Conservation (phyloP, 495 filamentous ascomycete genomes). For the Trichocladium antarcticum region DNA sequence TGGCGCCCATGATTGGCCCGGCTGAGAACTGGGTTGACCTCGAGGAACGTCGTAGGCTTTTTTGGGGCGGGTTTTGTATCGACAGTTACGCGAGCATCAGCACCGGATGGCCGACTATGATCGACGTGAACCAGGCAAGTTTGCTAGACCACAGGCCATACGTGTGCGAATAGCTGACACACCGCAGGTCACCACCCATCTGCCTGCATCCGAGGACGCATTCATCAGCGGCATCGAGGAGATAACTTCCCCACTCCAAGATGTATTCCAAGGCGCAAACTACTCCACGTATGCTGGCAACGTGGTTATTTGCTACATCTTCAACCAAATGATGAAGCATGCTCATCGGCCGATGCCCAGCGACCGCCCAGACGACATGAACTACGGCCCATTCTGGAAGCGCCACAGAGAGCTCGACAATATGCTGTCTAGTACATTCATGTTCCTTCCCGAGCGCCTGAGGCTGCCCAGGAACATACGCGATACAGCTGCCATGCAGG, state of each 20-base stretch:
- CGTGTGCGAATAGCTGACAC: neutral
- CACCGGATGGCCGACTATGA: constrained; percentile 38
- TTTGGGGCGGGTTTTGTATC: constrained; percentile 43
- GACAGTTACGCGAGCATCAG: constrained; percentile 40
- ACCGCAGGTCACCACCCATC: constrained; percentile 33
- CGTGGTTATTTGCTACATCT: constrained; percentile 32
- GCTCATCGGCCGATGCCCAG: constrained; percentile 29
- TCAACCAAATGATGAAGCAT: constrained; percentile 33
- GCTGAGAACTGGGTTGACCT: constrained; percentile 37
- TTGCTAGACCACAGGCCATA: neutral
- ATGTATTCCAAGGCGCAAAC: constrained; percentile 26
- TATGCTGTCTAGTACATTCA: constrained; percentile 34
- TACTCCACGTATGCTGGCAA: constrained; percentile 34
- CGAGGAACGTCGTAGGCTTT: constrained; percentile 42
- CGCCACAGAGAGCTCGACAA: constrained; percentile 40
- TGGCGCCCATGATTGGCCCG: constrained; percentile 27
- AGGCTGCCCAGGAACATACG: constrained; percentile 29
- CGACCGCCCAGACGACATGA: constrained; percentile 30
- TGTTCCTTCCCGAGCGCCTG: constrained; percentile 36
- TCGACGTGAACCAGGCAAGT: constrained; percentile 32
- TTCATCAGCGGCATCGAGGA: constrained; percentile 29
- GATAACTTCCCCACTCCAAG: constrained; percentile 24
- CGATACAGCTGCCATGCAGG: constrained; percentile 31
- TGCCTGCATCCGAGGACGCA: constrained; percentile 36
- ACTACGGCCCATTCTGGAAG: constrained; percentile 35